phyloP scores from a whole-genome alignment of 23 red algal genomes.

The Gracilaria domingensis region DNA sequence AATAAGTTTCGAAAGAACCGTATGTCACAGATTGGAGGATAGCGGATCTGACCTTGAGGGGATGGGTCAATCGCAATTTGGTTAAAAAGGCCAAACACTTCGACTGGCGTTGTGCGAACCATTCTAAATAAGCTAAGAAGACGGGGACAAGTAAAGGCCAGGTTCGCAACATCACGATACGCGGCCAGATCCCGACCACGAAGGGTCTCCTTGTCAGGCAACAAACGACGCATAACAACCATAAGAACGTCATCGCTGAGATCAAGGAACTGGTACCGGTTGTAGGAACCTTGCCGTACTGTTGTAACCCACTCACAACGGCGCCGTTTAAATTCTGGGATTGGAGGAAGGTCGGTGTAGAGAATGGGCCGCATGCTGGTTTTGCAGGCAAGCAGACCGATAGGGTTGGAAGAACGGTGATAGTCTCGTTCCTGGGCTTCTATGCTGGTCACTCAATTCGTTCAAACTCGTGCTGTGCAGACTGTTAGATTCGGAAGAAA shows the following conservation, averaged over 20 bases:
- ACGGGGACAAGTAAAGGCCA: slow-evolving; percentile 30
- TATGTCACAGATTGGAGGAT: neutral
- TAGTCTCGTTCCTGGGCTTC: neutral
- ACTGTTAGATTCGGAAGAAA: neutral
- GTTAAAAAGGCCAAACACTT: slow-evolving; percentile 16
- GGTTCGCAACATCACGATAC: slow-evolving; percentile 30
- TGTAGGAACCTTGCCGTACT: slow-evolving; percentile 4
- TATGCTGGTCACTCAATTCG: neutral
- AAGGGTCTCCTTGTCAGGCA: neutral
- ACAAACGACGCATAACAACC: slow-evolving; percentile 7
- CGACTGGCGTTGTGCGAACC: neutral
- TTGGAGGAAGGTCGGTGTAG: neutral
- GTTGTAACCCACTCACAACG: neutral
- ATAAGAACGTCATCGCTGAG: slow-evolving; percentile 28
- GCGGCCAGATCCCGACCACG: slow-evolving; percentile 18
- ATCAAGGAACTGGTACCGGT: neutral
- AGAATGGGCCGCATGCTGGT: neutral
- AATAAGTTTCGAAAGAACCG: slow-evolving; percentile 43
- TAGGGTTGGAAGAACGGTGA: neutral
- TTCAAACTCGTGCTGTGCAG: neutral
- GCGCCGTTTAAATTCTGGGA: slow-evolving; percentile 11
- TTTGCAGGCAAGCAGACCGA: neutral
- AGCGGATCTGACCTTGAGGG: neutral
- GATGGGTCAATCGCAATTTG: slow-evolving; percentile 17
- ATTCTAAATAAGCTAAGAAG: slow-evolving; percentile 3